Evolutionary conservation across 768 basidiomycete genomes (phyloP), one percentile per base, ranked within the genome.

Genomic region (Serendipita indica): DNA sequence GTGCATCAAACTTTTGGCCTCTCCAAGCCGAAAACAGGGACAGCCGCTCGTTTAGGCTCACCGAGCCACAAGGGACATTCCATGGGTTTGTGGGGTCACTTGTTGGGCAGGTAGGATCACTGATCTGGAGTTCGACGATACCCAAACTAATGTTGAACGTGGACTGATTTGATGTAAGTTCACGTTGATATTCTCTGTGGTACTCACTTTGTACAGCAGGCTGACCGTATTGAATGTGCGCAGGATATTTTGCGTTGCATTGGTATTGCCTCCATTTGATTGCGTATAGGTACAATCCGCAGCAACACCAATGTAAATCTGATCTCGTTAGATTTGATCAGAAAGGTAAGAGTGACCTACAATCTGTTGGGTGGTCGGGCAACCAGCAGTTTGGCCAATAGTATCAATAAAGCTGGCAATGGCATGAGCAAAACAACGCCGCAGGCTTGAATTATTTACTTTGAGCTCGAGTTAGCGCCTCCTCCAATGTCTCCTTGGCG

Each of bases 91-190:
- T 64, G 2, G 77, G 63, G 65, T 81, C 73, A 0, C 76, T 69
- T 0, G 72, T 68, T 0, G 89, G 86, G 67, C 89, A 92, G 13
- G 72, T 74, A 22, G 75, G 60, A 61, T 80, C 76, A 66, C 83
- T 79, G n/a, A 91, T 78, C 63, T 83, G 77, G 33, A 92, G 73
- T 66, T 89, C 83, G 57, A 87, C 75, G 43, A 92, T 86, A 0
- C 87, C 90, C 41, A 94, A 75, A 61, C 84, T 85, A 64, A 92
- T 75, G 64, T 89, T 91, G 73, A 92, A 92, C 0, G 85, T 86
- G 2, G 70, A 70, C 78, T 81, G 58, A 60, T 46, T 27, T 22
- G 60, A 30, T 39, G 27, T 6, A 30, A 45, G 37, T 35, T 2
- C 22, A 57, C 49, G 27, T 2, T 28, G 33, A 10, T 20, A 12